These are phyloP conservation scores for Bipolaris gigantea DNA, from an alignment of 2,329 filamentous ascomycete genomes.

Conservation along the genomic window DNA sequence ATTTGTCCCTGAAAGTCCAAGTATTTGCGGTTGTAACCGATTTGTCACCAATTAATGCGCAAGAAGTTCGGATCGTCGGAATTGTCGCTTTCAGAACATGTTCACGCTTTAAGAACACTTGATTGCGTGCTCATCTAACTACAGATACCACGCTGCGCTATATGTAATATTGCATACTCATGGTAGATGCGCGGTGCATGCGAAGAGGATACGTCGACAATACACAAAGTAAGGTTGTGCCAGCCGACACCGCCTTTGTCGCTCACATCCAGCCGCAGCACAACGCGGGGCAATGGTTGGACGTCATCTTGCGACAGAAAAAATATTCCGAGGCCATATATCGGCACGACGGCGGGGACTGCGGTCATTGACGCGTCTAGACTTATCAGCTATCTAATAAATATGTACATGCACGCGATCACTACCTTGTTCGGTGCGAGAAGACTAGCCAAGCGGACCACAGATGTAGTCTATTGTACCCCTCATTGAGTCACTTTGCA, in stretches of 20 bases:
- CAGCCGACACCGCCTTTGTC: not conserved
- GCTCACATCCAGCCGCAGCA: not conserved
- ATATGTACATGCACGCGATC: not conserved
- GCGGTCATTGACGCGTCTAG: not conserved
- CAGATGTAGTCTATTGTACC: not conserved
- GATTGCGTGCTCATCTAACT: too few relatives aligned
- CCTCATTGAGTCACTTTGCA: conserved; percentile 2
- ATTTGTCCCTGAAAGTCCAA: too few relatives aligned
- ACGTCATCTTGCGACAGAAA: not conserved
- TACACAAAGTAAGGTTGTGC: not conserved
- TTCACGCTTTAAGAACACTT: too few relatives aligned
- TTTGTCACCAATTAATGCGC: too few relatives aligned
- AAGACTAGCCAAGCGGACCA: not conserved
- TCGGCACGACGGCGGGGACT: not conserved
- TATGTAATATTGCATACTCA: not conserved
- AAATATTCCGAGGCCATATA: not conserved
- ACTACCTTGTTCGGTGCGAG: too few relatives aligned
- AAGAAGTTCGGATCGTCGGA: too few relatives aligned
- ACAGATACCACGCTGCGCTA: not conserved
- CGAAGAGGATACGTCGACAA: not conserved
- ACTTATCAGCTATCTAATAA: not conserved
- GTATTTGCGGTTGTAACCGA: too few relatives aligned
- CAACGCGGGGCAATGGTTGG: conserved; percentile 1
- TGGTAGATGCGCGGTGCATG: not conserved
- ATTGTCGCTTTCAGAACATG: too few relatives aligned